Conservation (phyloP, 1,139 yeast genomes). For the Suhomyces terraborum region DNA sequence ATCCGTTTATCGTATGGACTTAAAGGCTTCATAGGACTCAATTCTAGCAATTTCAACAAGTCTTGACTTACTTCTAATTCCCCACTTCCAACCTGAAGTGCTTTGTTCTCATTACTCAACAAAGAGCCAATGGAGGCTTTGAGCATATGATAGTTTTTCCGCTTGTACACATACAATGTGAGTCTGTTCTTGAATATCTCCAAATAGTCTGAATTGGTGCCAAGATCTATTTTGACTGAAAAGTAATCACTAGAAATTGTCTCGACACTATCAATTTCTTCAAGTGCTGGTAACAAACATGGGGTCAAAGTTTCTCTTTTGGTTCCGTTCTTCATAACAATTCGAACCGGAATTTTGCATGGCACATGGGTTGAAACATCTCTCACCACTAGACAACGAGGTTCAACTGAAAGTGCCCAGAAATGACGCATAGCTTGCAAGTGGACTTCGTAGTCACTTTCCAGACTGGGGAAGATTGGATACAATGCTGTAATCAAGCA, state of each 20-base stretch:
- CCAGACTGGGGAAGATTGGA: constrained; percentile 65
- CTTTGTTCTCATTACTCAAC: constrained; percentile 35
- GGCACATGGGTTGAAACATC: constrained; percentile 65
- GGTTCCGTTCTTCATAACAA: constrained; percentile 39
- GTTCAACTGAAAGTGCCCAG: constrained; percentile 86
- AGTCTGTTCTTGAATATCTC: constrained; percentile 48
- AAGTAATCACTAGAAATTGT: constrained; percentile 49
- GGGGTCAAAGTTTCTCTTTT: constrained; percentile 51
- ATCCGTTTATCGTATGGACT: constrained; percentile 38
- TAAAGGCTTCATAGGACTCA: constrained; percentile 30
- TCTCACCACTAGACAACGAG: constrained; percentile 74
- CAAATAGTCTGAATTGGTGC: constrained; percentile 37
- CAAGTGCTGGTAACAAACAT: constrained; percentile 65
- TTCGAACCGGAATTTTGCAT: constrained; percentile 50
- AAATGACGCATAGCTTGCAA: constrained; percentile 87
- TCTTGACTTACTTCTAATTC: constrained; percentile 31
- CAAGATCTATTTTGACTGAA: constrained; percentile 45
- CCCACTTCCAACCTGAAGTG: constrained; percentile 33
- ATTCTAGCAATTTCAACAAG: constrained; percentile 24
- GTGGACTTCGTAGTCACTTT: constrained; percentile 55
- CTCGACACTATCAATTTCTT: constrained; percentile 44
- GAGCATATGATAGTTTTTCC: constrained; percentile 44
- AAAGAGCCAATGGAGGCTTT: constrained; percentile 41
- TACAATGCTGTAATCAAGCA: constrained; percentile 71
- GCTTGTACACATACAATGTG: constrained; percentile 53